Base-by-base conservation (phyloP, 2,329 filamentous ascomycete genomes). In the Botrytis sinoallii region DNA sequence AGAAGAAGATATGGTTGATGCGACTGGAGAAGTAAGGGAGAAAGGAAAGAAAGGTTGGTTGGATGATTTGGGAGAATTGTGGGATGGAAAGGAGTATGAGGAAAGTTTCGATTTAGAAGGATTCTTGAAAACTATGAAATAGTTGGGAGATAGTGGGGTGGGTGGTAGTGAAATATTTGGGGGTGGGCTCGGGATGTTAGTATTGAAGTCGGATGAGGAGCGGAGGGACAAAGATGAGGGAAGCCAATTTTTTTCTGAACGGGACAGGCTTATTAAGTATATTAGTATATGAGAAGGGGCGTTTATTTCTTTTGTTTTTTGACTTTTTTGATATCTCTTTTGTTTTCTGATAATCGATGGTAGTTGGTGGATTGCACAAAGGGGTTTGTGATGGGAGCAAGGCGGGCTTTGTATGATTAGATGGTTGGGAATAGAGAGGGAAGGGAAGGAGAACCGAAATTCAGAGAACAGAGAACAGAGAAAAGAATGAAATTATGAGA, bases 81-180 rank as follows among this genome's bases (percentile, higher is more conserved):
- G 96, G 95, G 96, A 99, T 82, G 95, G 98, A 82, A 91, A 91
- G 81, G 95, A 98, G 85, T 99, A 99, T 83, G 94, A 98, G 84
- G 96, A 99, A 85, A 97, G 97, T 83, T 98, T 98, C 82, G 94
- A 98, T 82, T 85, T 99, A 77, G 94, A 97, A 79, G 95, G 93
- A 5, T 99, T 98, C 85, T 87, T 99, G 85, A 95, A 94, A 82
- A 97, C 90, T 78, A 98, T 99, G 93, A 79, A 79, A 52, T 78
- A 72, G 59, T 52, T 29, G 38, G n/a, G 22, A 52, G 32, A 38
- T 67, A 18, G 14, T 32, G 4, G 16, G 35, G 6, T 8, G 42
- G 25, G 46, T 42, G 25, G 25, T 46, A 29, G n/a, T 52, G 25
- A 16, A n/a, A 12, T 35, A 16, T 3, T 44, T 18, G 5, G 25